These are phyloP conservation scores for Aurinia saxatilis DNA, from an alignment of 345 rosid genomes.

Conservation along the genomic window DNA sequence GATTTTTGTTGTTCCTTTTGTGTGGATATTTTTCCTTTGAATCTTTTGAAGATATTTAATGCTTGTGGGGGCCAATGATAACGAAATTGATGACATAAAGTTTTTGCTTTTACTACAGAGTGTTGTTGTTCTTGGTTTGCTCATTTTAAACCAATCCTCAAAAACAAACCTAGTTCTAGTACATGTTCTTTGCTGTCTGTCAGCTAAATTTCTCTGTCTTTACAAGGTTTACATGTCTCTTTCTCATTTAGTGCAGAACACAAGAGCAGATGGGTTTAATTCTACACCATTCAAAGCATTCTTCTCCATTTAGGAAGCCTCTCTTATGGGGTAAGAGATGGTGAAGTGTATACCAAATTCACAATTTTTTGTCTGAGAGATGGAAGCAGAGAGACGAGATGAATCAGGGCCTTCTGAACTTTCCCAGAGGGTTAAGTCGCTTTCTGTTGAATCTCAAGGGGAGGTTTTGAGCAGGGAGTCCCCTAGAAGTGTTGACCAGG, in stretches of 20 bases:
- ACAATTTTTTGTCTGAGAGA: constrained; percentile 35
- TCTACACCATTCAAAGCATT: constrained; percentile 17
- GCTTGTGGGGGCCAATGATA: constrained; percentile 24
- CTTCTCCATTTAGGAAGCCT: constrained; percentile 27
- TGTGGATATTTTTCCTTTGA: constrained; percentile 16
- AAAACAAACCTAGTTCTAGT: not conserved
- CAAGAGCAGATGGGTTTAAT: constrained; percentile 27
- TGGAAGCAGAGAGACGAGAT: constrained; percentile 86
- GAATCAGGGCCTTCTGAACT: constrained; percentile 61
- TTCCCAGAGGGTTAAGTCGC: constrained; percentile 60
- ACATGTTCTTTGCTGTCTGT: constrained; percentile 12
- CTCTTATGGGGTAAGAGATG: constrained; percentile 60
- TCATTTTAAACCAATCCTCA: constrained; percentile 7
- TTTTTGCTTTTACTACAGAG: constrained; percentile 15
- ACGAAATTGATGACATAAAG: constrained; percentile 25
- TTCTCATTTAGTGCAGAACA: constrained; percentile 33
- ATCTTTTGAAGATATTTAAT: constrained; percentile 14
- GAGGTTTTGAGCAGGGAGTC: constrained; percentile 53
- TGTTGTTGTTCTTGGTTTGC: constrained; percentile 11
- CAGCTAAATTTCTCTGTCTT: constrained; percentile 15
- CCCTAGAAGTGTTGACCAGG: constrained; percentile 59
- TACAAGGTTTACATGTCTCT: constrained; percentile 18
- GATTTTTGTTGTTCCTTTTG: not conserved
- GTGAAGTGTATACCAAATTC: constrained; percentile 45
- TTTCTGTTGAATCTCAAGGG: constrained; percentile 67